Evolutionary conservation across 768 basidiomycete genomes (phyloP), one percentile per base, ranked within the genome.

Genomic region (Boletus tylopilopsis): DNA sequence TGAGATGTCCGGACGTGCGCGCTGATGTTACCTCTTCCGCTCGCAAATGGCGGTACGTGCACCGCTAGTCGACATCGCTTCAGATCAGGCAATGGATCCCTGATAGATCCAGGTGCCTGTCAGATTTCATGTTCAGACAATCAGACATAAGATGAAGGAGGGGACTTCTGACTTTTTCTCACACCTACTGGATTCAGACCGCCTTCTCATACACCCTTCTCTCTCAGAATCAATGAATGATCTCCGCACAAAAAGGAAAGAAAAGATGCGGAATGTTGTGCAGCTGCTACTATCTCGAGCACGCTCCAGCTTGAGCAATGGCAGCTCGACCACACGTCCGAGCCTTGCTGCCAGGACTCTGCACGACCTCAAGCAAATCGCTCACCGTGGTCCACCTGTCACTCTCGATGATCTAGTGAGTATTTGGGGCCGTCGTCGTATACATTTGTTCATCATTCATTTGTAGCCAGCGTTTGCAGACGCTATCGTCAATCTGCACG

Each of bases 391-490:
- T 9, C 45, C 57, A 16, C 61, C 57, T 13, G 48, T 71, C 33
- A 49, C 53, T 37, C 12, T 47, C 5, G 29, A 41, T 5, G 69
- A 71, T 34, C 50, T 72, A 39, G 69, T 72, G 25, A 34, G 69
- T 22, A 30, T 11, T 44, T 32, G 4, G 25, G n/a, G 19, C 34
- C 12, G 21, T 29, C 34, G 3, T 16, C 22, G 4, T 6, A n/a
- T 9, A n/a, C 29, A 16, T 19, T 42, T 12, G 15, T 27, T 49
- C 32, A 47, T 22, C 42, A 6, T 46, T 53, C 7, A 8, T 16
- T 23, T 27, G 24, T 23, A 84, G 82, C 71, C 73, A 24, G 79
- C 77, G 13, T 71, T 75, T 43, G 47, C 66, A 29, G 77, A 87
- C 61, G 77, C 77, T 12, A 29, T 80, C 10, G 63, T 64, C 50